These are phyloP conservation scores for Begonia loranthoides DNA, from an alignment of 306 rosid genomes.

Conservation along the genomic window DNA sequence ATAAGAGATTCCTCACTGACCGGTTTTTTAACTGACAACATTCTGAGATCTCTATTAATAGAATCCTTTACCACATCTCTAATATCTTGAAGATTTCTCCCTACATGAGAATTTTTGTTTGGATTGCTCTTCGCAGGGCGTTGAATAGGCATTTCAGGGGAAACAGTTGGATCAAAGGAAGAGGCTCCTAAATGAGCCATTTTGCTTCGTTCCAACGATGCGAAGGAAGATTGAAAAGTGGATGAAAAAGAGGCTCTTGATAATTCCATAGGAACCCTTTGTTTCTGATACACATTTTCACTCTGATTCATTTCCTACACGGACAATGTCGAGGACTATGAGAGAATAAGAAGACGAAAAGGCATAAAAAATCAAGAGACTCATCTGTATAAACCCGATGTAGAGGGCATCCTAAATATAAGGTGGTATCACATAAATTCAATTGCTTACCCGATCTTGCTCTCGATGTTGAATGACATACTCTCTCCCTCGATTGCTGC, in stretches of 20 bases:
- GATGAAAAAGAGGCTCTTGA: conserved; percentile 82
- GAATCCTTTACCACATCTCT: conserved; percentile 88
- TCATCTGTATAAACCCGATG: not conserved
- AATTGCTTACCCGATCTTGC: conserved; percentile 31
- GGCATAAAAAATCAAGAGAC: not conserved
- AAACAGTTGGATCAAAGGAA: conserved; percentile 31
- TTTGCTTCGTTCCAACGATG: conserved; percentile 54
- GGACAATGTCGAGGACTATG: conserved; percentile 2
- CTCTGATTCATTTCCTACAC: conserved; percentile 47
- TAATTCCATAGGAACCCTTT: conserved; percentile 54
- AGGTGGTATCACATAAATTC: not conserved
- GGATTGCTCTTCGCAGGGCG: conserved; percentile 14
- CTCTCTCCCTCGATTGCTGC: conserved; percentile 45
- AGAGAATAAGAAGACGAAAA: conserved; percentile 1
- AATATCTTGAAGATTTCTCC: conserved; percentile 54
- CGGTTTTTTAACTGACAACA: conserved; percentile 26
- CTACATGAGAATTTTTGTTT: conserved; percentile 10
- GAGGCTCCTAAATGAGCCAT: conserved; percentile 46
- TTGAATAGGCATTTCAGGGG: conserved; percentile 52
- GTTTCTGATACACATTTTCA: conserved; percentile 44
- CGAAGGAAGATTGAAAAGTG: conserved; percentile 65
- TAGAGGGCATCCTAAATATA: not conserved
- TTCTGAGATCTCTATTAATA: conserved; percentile 72
- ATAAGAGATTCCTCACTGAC: conserved; percentile 61
- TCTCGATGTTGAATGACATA: conserved; percentile 21